Percentiles rank a stretch among this genome's conserved stretches.
phyloP scores from a whole-genome alignment of 345 rosid genomes.

The Camelina hispida region DNA sequence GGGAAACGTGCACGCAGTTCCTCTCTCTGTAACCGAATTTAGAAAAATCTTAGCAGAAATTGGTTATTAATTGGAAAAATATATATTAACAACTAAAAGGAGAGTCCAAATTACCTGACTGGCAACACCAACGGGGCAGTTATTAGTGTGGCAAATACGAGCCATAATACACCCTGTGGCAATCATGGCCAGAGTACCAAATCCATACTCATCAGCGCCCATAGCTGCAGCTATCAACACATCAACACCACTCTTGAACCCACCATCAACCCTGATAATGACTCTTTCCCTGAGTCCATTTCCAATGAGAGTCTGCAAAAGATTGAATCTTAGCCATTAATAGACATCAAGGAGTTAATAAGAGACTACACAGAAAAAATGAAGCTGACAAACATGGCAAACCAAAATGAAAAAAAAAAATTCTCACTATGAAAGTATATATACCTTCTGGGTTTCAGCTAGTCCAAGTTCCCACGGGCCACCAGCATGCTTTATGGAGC shows the following conservation, averaged over 20 bases:
- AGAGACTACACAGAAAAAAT: background rate
- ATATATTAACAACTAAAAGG: constrained; percentile 32
- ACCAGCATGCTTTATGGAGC: constrained; percentile 99
- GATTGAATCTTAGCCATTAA: constrained; percentile 33
- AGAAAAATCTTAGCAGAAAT: background rate
- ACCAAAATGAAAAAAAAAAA: constrained; percentile 17
- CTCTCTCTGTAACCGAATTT: constrained; percentile 68
- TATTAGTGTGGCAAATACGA: constrained; percentile 99
- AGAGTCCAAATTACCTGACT: constrained; percentile 72
- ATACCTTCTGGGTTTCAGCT: constrained; percentile 89
- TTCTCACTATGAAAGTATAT: constrained; percentile 4
- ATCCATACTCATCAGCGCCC: constrained; percentile 99
- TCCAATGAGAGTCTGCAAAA: constrained; percentile 80
- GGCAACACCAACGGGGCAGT: constrained; percentile 99
- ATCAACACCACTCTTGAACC: constrained; percentile 95
- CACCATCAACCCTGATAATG: constrained; percentile 94
- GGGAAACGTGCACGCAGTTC: constrained; percentile 99
- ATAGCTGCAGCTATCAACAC: constrained; percentile 93
- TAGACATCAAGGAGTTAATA: constrained; percentile 17
- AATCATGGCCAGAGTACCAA: constrained; percentile 99
- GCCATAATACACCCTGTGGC: constrained; percentile 99
- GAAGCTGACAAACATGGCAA: constrained; percentile 20
- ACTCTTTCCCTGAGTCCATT: constrained; percentile 99
- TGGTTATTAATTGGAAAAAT: constrained; percentile 6
- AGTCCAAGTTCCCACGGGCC: constrained; percentile 99